A percentile compares a stretch with the other conserved stretches of the same genome.
These are phyloP conservation scores for Aspergillus sparsus DNA, from an alignment of 495 filamentous ascomycete genomes.

Conservation along the genomic window DNA sequence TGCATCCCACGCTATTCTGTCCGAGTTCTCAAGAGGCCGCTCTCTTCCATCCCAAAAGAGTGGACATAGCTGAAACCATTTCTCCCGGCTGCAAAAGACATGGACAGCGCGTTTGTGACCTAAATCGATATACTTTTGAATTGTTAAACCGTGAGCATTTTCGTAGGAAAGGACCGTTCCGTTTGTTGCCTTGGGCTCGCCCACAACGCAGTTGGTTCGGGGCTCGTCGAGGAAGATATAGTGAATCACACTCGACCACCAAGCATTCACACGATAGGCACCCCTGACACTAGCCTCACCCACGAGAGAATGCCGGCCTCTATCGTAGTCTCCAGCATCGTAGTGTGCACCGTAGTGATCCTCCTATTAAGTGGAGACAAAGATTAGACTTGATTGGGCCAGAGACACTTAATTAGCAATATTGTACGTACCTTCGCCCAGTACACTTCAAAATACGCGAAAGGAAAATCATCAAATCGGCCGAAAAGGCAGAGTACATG, in stretches of 20 bases:
- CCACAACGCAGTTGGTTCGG: slow-evolving; percentile 61
- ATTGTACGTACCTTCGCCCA: slow-evolving; percentile 61
- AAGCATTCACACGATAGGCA: slow-evolving; percentile 64
- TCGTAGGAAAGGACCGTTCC: slow-evolving; percentile 65
- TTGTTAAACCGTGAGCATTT: slow-evolving; percentile 61
- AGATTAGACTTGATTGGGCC: slow-evolving; percentile 7
- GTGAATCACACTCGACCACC: slow-evolving; percentile 70
- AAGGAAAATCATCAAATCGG: slow-evolving; percentile 59
- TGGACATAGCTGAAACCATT: slow-evolving; percentile 68
- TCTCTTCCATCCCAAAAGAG: slow-evolving; percentile 52
- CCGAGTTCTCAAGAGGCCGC: slow-evolving; percentile 46
- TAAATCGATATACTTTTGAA: slow-evolving; percentile 67
- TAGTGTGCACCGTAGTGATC: slow-evolving; percentile 68
- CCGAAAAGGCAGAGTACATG: slow-evolving; percentile 64
- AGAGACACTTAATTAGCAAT: neutral
- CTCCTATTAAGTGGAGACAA: slow-evolving; percentile 56
- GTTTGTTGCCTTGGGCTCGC: slow-evolving; percentile 64
- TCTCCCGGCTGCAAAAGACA: slow-evolving; percentile 59
- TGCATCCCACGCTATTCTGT: slow-evolving; percentile 52
- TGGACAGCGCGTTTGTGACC: slow-evolving; percentile 67
- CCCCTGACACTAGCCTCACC: slow-evolving; percentile 64
- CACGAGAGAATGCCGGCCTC: slow-evolving; percentile 68
- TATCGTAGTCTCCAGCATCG: slow-evolving; percentile 61
- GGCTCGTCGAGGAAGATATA: slow-evolving; percentile 71
- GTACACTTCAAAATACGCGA: slow-evolving; percentile 71